Percentiles rank a stretch among this genome's conserved stretches.
Evolutionary conservation across 306 rosid genomes (phyloP).

Genomic region (Sechiopsis laciniata): DNA sequence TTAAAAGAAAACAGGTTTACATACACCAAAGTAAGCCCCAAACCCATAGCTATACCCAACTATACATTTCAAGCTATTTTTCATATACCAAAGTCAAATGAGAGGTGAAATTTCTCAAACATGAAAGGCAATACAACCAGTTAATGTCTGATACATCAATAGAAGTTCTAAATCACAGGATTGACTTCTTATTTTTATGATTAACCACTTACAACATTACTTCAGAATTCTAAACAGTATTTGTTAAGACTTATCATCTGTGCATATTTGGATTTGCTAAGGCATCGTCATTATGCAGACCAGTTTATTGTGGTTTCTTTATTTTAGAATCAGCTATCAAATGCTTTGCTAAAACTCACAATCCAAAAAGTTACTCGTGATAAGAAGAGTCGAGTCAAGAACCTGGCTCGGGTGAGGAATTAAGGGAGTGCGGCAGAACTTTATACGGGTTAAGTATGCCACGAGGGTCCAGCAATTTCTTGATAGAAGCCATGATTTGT

Average conservation of each 20-base stretch:
- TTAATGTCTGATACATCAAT: slow-evolving; percentile 10
- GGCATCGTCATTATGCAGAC: background rate
- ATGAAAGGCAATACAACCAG: background rate
- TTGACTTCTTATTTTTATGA: slow-evolving; percentile 12
- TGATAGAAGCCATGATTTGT: slow-evolving; percentile 71
- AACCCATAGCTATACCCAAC: background rate
- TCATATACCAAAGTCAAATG: background rate
- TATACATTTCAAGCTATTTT: background rate
- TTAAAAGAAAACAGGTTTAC: background rate
- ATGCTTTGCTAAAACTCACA: background rate
- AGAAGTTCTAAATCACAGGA: background rate
- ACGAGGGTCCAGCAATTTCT: slow-evolving; percentile 77
- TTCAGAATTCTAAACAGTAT: slow-evolving; percentile 8
- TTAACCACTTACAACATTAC: background rate
- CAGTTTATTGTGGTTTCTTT: background rate
- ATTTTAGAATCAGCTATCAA: background rate
- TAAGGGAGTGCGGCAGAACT: slow-evolving; percentile 63
- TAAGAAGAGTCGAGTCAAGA: background rate
- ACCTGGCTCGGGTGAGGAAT: slow-evolving; percentile 24
- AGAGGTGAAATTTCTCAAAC: background rate
- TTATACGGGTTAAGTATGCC: slow-evolving; percentile 92
- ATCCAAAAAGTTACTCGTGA: background rate
- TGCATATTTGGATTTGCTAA: slow-evolving; percentile 1
- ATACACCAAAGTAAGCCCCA: too few species aligned
- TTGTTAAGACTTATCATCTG: background rate